Conservation (phyloP, 202 grass and related monocot genomes). For the Digitaria exilis region DNA sequence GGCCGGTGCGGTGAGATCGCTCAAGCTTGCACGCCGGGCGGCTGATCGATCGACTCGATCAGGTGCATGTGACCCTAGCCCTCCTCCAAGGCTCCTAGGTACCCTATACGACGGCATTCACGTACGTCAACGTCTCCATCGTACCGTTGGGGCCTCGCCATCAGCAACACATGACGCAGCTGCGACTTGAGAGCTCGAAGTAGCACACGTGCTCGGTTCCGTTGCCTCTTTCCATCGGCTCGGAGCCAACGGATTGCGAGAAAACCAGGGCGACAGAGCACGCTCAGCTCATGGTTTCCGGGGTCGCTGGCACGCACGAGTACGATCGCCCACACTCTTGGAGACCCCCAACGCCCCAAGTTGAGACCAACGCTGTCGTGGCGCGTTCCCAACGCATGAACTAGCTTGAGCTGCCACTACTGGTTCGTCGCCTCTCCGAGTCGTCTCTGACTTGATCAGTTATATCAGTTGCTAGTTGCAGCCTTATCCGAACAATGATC, state of each 20-base stretch:
- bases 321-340: not conserved
- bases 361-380: conserved; percentile 3
- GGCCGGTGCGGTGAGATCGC: not conserved
- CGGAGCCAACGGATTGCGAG: conserved; percentile 16
- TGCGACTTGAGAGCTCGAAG: not conserved
- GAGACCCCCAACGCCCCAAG: not conserved
- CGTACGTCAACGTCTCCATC: not conserved
- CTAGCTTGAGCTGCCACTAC: no score
- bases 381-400: not conserved
- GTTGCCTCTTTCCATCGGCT: not conserved
- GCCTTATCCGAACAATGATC: not conserved
- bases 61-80: conserved; percentile 33
- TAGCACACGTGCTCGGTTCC: not conserved
- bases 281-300: not conserved
- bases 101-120: not conserved
- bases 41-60: not conserved
- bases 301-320: not conserved
- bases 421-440: not conserved
- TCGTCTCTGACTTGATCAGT: no score
- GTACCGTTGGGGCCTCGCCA: conserved; percentile 23
- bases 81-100: not conserved
- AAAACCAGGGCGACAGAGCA: not conserved
- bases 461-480: not conserved
- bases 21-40: not conserved
- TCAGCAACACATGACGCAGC: conserved; percentile 11